Conservation (phyloP, 352 stramenopile species). For the Phytophthora melonis region DNA sequence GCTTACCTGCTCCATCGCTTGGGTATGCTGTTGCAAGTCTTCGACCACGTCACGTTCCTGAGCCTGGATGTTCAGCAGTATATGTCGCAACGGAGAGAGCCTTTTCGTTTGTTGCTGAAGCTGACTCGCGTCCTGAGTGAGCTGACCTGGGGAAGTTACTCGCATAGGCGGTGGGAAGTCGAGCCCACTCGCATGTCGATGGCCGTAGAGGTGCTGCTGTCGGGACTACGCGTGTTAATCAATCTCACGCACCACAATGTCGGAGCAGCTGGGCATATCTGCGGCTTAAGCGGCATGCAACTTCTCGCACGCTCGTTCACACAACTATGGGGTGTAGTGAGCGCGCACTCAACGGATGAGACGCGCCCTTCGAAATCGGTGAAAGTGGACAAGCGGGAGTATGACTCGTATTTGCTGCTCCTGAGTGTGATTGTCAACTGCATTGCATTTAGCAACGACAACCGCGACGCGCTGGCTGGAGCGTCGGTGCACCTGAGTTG, state of each 20-base stretch:
- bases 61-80: constrained; percentile 53
- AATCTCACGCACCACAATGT: constrained; percentile 84
- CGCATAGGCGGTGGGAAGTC: constrained; percentile 32
- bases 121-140: constrained; percentile 49
- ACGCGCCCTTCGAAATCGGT: background rate
- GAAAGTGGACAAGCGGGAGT: constrained; percentile 58
- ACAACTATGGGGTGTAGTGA: constrained; percentile 33
- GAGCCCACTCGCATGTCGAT: constrained; percentile 43
- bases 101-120: constrained; percentile 55
- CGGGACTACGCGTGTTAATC: constrained; percentile 67
- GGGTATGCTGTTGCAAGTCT: constrained; percentile 56
- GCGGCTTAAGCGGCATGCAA: constrained; percentile 46
- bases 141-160: constrained; percentile 43
- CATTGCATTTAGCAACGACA: constrained; percentile 67
- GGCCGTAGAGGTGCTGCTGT: constrained; percentile 55
- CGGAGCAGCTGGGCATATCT: constrained; percentile 54
- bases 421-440: constrained; percentile 81
- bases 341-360: background rate
- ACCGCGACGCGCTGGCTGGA: constrained; percentile 50
- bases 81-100: constrained; percentile 41
- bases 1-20: constrained; percentile 46
- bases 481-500: background rate
- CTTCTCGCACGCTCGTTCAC: constrained; percentile 60
- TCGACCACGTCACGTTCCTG: constrained; percentile 80
- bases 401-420: constrained; percentile 65